phyloP scores from a whole-genome alignment of 768 basidiomycete species.

The Podaxis sp. region DNA sequence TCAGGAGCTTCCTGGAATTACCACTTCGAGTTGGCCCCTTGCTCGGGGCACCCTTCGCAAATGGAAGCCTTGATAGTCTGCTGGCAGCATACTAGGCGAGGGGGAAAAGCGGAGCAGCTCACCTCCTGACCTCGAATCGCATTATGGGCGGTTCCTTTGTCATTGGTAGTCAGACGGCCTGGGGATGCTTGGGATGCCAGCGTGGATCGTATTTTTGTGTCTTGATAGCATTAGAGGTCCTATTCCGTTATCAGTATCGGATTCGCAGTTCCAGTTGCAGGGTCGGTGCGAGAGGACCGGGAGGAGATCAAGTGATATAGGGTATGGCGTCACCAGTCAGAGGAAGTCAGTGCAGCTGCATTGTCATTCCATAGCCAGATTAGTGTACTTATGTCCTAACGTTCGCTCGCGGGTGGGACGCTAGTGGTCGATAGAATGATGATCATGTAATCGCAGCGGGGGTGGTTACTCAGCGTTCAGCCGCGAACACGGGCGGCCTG shows the following conservation, averaged over 20 bases:
- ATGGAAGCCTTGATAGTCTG: not conserved
- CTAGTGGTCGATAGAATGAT: not conserved
- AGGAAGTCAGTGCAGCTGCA: not conserved
- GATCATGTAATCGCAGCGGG: not conserved
- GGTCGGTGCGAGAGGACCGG: not conserved
- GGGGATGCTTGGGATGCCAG: not conserved
- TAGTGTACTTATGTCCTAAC: not conserved
- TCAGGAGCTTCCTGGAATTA: not conserved
- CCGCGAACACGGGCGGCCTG: not conserved
- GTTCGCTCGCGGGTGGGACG: not conserved
- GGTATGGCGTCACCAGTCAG: not conserved
- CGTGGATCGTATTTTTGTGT: not conserved
- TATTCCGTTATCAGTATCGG: not conserved
- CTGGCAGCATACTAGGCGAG: not conserved
- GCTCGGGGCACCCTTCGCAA: not conserved
- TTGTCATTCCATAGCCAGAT: not conserved
- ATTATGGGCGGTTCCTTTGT: not conserved
- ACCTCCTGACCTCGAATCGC: not conserved
- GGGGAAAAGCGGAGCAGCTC: not conserved
- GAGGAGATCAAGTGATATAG: not conserved
- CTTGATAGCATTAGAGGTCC: not conserved
- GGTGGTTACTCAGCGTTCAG: not conserved
- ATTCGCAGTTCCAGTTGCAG: not conserved
- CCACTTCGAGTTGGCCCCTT: not conserved
- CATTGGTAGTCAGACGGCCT: not conserved